Evolutionary conservation across 768 basidiomycete genomes (phyloP).

Genomic region (Russula sp.): DNA sequence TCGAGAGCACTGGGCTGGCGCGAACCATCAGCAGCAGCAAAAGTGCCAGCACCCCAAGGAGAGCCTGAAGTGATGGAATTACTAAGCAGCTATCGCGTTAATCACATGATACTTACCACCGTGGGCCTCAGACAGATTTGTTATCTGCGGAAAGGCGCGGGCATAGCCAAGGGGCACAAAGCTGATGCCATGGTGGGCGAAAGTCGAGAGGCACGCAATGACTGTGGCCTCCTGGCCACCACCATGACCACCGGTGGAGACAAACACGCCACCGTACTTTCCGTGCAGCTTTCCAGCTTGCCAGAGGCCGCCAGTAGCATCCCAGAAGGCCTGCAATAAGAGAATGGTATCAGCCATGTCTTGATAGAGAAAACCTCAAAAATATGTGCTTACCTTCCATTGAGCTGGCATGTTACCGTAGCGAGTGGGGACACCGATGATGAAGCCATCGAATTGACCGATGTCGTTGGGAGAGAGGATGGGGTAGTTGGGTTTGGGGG

Average conservation of each 20-base stretch:
- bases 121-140: conserved; percentile 44
- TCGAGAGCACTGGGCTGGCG: conserved; percentile 48
- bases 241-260: conserved; percentile 65
- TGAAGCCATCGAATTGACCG: conserved; percentile 57
- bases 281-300: conserved; percentile 51
- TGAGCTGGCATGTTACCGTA: conserved; percentile 79
- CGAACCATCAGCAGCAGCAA: conserved; percentile 40
- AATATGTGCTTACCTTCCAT: conserved; percentile 50
- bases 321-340: conserved; percentile 58
- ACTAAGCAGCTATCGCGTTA: not conserved
- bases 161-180: conserved; percentile 70
- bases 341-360: not conserved
- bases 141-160: conserved; percentile 38
- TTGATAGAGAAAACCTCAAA: not conserved
- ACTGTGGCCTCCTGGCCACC: conserved; percentile 74
- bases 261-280: conserved; percentile 71
- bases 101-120: conserved; percentile 43
- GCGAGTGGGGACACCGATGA: conserved; percentile 75
- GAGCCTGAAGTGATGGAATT: conserved; percentile 42
- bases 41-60: conserved; percentile 72
- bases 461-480: conserved; percentile 53
- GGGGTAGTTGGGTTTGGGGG: conserved; percentile 67
- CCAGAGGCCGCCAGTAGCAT: conserved; percentile 68
- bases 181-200: conserved; percentile 67
- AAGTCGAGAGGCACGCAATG: conserved; percentile 46